Evolutionary conservation across 768 basidiomycete genomes (phyloP).

Genomic region (Crassisporium funariophilum): DNA sequence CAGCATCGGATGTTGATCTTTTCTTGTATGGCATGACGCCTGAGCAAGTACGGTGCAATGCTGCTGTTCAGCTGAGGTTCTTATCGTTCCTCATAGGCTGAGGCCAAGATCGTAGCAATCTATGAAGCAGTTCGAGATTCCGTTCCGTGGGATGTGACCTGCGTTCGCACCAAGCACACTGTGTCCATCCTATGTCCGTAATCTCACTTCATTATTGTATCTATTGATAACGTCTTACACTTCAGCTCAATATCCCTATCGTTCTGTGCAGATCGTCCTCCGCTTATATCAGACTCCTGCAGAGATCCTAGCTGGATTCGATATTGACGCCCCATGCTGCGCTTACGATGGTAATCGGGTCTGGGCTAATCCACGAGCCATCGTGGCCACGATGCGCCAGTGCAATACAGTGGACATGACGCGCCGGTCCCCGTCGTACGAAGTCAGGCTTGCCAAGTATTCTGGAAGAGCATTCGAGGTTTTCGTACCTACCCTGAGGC

Average conservation of each 20-base stretch:
- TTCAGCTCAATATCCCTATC: constrained; percentile 65
- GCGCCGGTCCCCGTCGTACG: constrained; percentile 65
- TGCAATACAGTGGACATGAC: constrained; percentile 64
- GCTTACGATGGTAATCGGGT: constrained; percentile 51
- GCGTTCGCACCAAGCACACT: constrained; percentile 66
- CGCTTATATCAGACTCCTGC: constrained; percentile 64
- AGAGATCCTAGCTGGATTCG: constrained; percentile 68
- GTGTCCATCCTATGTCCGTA: constrained; percentile 62
- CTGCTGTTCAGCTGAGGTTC: background rate
- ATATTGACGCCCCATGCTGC: constrained; percentile 66
- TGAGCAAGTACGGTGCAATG: constrained; percentile 41
- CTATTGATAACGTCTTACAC: background rate
- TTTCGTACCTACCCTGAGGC: constrained; percentile 52
- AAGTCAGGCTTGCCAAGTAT: constrained; percentile 64
- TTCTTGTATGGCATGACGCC: constrained; percentile 62
- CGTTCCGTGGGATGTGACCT: constrained; percentile 69
- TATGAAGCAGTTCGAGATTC: constrained; percentile 68
- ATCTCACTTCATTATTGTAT: background rate
- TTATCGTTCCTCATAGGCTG: constrained; percentile 39
- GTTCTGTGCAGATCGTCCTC: constrained; percentile 67
- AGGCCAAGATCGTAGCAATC: constrained; percentile 57
- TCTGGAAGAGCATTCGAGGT: constrained; percentile 56
- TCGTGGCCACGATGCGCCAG: constrained; percentile 68
- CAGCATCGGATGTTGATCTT: constrained; percentile 64
- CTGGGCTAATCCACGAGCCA: constrained; percentile 60